Conservation (phyloP, 2,329 filamentous ascomycete species). For the Verticillium longisporum region DNA sequence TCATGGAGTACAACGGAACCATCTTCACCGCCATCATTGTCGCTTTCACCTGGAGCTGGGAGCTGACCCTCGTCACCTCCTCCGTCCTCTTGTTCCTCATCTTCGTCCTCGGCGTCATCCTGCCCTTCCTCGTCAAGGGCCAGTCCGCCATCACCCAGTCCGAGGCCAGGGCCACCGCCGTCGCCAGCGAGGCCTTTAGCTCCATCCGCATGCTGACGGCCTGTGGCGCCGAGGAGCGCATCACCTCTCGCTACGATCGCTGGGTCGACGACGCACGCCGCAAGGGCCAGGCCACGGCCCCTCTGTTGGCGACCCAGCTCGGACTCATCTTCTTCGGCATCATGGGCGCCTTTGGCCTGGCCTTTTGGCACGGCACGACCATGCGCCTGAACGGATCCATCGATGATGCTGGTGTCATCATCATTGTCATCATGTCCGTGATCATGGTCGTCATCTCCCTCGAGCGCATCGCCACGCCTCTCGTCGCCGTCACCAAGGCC, state of each 20-base stretch:
- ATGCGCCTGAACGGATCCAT: constrained; percentile 39
- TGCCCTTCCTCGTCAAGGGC: constrained; percentile 51
- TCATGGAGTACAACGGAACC: constrained; percentile 48
- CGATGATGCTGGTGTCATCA: constrained; percentile 42
- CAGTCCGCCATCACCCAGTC: constrained; percentile 38
- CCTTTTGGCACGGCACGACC: constrained; percentile 58
- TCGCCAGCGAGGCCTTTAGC: constrained; percentile 55
- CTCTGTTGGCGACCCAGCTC: constrained; percentile 46
- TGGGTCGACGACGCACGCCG: constrained; percentile 49
- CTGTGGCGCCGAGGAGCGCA: constrained; percentile 52
- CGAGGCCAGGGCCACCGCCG: constrained; percentile 49
- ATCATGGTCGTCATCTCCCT: constrained; percentile 52
- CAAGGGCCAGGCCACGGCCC: constrained; percentile 41
- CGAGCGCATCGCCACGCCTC: constrained; percentile 48
- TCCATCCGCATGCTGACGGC: constrained; percentile 57
- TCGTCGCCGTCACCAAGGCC: constrained; percentile 52
- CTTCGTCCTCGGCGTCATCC: constrained; percentile 36
- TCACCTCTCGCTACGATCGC: constrained; percentile 43
- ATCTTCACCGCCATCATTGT: constrained; percentile 46
- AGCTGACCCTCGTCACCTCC: constrained; percentile 51
- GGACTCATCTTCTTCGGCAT: constrained; percentile 48
- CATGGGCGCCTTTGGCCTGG: constrained; percentile 45
- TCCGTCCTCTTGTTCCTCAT: constrained; percentile 50
- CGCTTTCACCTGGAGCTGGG: constrained; percentile 52
- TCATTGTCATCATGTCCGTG: constrained; percentile 51